Evolutionary conservation across 1,139 yeast species (phyloP).

Genomic region (Blastobotrys persicus): DNA sequence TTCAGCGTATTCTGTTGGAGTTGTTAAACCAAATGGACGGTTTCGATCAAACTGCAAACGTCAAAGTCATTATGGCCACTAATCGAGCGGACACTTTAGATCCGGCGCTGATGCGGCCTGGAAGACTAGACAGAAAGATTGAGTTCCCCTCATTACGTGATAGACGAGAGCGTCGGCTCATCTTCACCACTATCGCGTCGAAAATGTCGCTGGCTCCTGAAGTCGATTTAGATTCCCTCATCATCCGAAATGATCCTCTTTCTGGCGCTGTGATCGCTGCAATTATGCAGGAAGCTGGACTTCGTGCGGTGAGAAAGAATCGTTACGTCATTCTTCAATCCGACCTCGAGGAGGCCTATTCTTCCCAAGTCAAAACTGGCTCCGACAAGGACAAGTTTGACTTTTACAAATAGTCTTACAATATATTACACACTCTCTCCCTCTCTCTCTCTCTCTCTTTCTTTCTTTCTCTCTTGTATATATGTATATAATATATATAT

Average conservation of each 20-base stretch:
- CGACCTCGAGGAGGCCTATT: conserved; percentile 96
- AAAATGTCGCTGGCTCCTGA: conserved; percentile 98
- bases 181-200: conserved; percentile 93
- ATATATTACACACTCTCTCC: not conserved
- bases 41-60: conserved; percentile 92
- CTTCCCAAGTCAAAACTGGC: conserved; percentile 93
- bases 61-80: conserved; percentile 98
- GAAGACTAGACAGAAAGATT: conserved; percentile 95
- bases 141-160: conserved; percentile 95
- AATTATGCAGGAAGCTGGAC: conserved; percentile 99
- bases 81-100: conserved; percentile 97
- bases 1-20: conserved; percentile 95
- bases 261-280: conserved; percentile 99
- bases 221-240: conserved; percentile 90
- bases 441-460: too few species aligned
- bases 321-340: conserved; percentile 93
- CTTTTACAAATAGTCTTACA: conserved; percentile 68
- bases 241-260: conserved; percentile 92
- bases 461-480: not conserved
- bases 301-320: conserved; percentile 95
- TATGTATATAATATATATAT: not conserved
- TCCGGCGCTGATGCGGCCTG: conserved; percentile 96
- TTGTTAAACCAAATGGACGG: conserved; percentile 99
- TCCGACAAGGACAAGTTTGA: conserved; percentile 96
- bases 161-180: conserved; percentile 95